phyloP scores from a whole-genome alignment of 2,329 filamentous ascomycete species.

The Colletotrichum kahawae region DNA sequence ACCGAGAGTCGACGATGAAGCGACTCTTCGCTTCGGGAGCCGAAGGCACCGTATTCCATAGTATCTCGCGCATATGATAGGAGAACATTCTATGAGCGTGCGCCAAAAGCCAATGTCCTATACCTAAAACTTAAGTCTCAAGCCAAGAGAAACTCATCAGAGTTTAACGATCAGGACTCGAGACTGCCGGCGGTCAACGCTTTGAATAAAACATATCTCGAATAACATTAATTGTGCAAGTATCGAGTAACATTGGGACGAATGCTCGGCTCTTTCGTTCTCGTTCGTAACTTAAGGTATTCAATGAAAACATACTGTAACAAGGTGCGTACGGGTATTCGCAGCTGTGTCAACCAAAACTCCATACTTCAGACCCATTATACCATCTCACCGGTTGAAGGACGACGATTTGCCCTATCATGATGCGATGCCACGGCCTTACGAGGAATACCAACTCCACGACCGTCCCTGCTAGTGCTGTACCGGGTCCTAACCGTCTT shows the following conservation, averaged over 20 bases:
- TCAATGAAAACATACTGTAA: background rate
- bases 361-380: background rate
- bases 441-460: conserved; percentile 1
- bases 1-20: background rate
- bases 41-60: background rate
- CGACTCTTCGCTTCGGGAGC: background rate
- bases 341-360: background rate
- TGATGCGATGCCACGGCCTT: conserved; percentile 3
- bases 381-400: background rate
- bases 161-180: background rate
- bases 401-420: background rate
- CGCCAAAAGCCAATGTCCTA: background rate
- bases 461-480: background rate
- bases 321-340: background rate
- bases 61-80: background rate
- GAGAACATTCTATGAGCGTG: background rate
- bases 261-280: background rate
- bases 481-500: background rate
- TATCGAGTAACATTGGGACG: background rate
- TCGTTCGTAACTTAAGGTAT: background rate
- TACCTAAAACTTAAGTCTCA: background rate
- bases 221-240: background rate
- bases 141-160: background rate
- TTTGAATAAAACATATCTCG: background rate
- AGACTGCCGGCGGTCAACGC: background rate